These are phyloP conservation scores for Heterotrichella gracilis DNA, from an alignment of 352 stramenopile species.

Conservation along the genomic window DNA sequence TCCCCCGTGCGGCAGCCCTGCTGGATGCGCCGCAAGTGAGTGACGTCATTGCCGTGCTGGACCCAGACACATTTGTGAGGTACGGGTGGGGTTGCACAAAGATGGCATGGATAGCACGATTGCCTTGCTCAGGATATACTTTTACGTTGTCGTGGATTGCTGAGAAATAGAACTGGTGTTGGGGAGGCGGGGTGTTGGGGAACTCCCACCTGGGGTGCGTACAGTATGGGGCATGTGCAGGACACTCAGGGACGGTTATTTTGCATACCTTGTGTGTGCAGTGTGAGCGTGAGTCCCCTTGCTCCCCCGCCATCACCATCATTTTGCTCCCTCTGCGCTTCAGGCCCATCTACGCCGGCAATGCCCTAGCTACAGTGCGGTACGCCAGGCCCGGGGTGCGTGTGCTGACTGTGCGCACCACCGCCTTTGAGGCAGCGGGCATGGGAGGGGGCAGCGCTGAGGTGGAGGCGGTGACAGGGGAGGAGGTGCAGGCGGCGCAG, in stretches of 20 bases:
- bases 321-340: not conserved
- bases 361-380: conserved; percentile 51
- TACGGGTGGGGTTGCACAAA: conserved; percentile 39
- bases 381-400: too few relatives aligned
- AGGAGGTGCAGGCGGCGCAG: too few relatives aligned
- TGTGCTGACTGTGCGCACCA: conserved; percentile 70
- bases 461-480: conserved; percentile 32
- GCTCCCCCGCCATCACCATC: not conserved
- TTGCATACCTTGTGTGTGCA: too few relatives aligned
- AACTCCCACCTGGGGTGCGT: too few relatives aligned
- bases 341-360: conserved; percentile 51
- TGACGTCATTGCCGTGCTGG: conserved; percentile 59
- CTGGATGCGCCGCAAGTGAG: conserved; percentile 67
- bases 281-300: too few relatives aligned
- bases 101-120: conserved; percentile 24
- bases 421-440: conserved; percentile 76
- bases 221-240: too few relatives aligned
- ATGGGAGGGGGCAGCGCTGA: conserved; percentile 32
- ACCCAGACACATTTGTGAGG: conserved; percentile 74
- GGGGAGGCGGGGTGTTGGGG: too few relatives aligned
- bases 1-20: conserved; percentile 61
- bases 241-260: too few relatives aligned
- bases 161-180: too few relatives aligned
- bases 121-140: too few relatives aligned
- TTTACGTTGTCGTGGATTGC: too few relatives aligned